phyloP scores from a whole-genome alignment of 179 eudicot species.

The Silene coronaria region DNA sequence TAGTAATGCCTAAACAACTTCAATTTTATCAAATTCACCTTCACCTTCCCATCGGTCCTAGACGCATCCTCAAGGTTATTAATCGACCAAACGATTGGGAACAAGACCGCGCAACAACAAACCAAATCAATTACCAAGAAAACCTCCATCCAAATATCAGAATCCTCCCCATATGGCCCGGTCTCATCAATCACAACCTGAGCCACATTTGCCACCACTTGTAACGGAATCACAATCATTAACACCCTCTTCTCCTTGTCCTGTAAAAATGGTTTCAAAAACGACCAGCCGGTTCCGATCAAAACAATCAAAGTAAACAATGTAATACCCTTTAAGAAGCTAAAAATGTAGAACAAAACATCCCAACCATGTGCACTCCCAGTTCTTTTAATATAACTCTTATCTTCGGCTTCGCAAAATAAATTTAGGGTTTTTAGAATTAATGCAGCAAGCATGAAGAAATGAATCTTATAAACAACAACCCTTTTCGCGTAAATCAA shows the following conservation, averaged over 20 bases:
- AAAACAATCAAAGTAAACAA: conserved; percentile 62
- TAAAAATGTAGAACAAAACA: conserved; percentile 59
- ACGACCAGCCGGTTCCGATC: conserved; percentile 78
- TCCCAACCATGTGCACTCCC: conserved; percentile 71
- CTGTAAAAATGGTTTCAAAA: conserved; percentile 60
- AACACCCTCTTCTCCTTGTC: conserved; percentile 59
- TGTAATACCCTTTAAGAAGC: conserved; percentile 51
- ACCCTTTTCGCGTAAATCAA: conserved; percentile 30
- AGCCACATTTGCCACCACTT: conserved; percentile 59
- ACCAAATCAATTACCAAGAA: conserved; percentile 53
- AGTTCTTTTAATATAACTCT: conserved; percentile 38
- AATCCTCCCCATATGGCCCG: conserved; percentile 44
- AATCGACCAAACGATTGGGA: conserved; percentile 71
- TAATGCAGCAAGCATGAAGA: conserved; percentile 47
- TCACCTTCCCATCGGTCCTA: conserved; percentile 59
- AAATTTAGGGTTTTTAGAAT: conserved; percentile 46
- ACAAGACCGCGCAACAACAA: conserved; percentile 60
- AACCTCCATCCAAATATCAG: conserved; percentile 52
- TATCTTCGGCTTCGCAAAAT: conserved; percentile 56
- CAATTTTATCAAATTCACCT: conserved; percentile 58
- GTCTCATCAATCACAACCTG: conserved; percentile 62
- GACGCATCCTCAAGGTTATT: conserved; percentile 54
- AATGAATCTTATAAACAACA: conserved; percentile 38
- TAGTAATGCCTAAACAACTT: conserved; percentile 60
- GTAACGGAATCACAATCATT: conserved; percentile 68